phyloP scores from a whole-genome alignment of 169 alveolate genomes.

The Plasmodium reichenowi region DNA sequence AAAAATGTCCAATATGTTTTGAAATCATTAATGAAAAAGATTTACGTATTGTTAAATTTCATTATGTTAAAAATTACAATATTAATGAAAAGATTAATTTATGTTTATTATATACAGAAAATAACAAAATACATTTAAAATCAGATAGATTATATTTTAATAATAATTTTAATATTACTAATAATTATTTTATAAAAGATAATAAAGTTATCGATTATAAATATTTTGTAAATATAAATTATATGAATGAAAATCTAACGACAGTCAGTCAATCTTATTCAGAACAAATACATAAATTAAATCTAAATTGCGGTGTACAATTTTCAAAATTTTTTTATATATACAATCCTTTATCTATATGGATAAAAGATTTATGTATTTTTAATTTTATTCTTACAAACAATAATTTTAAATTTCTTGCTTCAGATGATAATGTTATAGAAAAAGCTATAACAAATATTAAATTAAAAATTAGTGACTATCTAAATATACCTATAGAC shows the following conservation, averaged over 20 bases:
- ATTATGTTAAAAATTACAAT: constrained; percentile 52
- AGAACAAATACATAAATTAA: constrained; percentile 39
- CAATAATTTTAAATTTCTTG: constrained; percentile 12
- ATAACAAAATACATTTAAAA: constrained; percentile 53
- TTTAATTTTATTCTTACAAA: constrained; percentile 29
- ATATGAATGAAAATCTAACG: constrained; percentile 49
- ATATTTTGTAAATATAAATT: constrained; percentile 36
- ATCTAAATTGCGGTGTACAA: constrained; percentile 53
- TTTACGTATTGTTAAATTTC: constrained; percentile 49
- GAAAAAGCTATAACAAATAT: constrained; percentile 56
- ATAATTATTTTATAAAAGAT: constrained; percentile 57
- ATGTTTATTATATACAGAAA: constrained; percentile 58
- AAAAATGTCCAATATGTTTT: constrained; percentile 46
- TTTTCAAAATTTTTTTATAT: constrained; percentile 46
- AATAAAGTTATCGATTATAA: constrained; percentile 39
- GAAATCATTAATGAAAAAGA: constrained; percentile 66
- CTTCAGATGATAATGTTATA: constrained; percentile 34
- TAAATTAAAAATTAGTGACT: constrained; percentile 28
- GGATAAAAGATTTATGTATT: constrained; percentile 56
- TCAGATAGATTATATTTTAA: constrained; percentile 35
- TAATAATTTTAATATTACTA: constrained; percentile 59
- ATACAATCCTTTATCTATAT: constrained; percentile 52
- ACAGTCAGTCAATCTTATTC: constrained; percentile 42
- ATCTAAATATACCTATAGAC: constrained; percentile 55
- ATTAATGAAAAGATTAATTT: constrained; percentile 40